phyloP scores from a whole-genome alignment of 805 yeast species.

The Spathaspora gorwiae region DNA sequence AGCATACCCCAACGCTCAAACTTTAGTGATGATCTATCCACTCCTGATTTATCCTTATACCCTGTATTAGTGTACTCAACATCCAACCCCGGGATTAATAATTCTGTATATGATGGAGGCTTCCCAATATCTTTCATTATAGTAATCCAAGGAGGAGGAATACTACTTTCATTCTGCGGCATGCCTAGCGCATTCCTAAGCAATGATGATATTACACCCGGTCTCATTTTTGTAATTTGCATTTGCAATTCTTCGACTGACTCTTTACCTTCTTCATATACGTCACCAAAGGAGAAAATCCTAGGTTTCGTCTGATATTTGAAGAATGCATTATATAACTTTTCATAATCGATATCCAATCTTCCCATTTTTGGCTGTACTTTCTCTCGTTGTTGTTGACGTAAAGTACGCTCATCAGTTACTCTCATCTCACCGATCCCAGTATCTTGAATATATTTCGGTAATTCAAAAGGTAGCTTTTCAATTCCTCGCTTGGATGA shows the following conservation, averaged over 20 bases:
- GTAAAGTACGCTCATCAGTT: slow-evolving; percentile 52
- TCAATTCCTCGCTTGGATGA: slow-evolving; percentile 62
- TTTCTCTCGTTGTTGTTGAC: slow-evolving; percentile 72
- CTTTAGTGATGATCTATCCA: slow-evolving; percentile 8
- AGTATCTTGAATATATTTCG: slow-evolving; percentile 71
- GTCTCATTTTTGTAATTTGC: slow-evolving; percentile 41
- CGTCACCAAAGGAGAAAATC: slow-evolving; percentile 65
- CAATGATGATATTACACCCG: slow-evolving; percentile 63
- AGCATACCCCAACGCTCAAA: slow-evolving; percentile 32
- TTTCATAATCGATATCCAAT: slow-evolving; percentile 80
- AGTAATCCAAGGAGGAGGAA: slow-evolving; percentile 76
- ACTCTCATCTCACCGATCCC: slow-evolving; percentile 87
- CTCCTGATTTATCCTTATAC: slow-evolving; percentile 16
- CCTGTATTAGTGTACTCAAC: slow-evolving; percentile 33
- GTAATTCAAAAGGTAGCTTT: slow-evolving; percentile 70
- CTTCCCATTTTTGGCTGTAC: slow-evolving; percentile 88
- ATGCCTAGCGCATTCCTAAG: slow-evolving; percentile 70
- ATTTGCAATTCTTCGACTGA: slow-evolving; percentile 35
- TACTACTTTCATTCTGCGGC: slow-evolving; percentile 36
- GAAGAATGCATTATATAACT: slow-evolving; percentile 82
- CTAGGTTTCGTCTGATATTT: slow-evolving; percentile 72
- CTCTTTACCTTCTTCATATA: slow-evolving; percentile 76
- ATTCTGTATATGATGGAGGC: slow-evolving; percentile 75
- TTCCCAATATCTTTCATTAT: slow-evolving; percentile 68
- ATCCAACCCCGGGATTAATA: slow-evolving; percentile 51